A percentile compares a stretch with the other conserved stretches of the same genome.
phyloP scores from a whole-genome alignment of 148 eudicot species.

The Silene conica region DNA sequence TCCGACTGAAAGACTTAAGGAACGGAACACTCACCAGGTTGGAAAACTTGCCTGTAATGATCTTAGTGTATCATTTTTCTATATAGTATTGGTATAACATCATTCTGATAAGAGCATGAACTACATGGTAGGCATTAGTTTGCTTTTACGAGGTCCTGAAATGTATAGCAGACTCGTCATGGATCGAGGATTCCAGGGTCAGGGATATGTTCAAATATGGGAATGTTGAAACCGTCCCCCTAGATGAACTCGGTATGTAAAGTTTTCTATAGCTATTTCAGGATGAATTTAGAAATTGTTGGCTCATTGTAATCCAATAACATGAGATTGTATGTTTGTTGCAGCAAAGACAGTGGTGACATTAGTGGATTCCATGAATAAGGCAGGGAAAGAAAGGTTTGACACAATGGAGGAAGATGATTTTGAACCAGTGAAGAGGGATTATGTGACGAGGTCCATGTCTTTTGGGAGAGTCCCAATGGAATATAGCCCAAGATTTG shows the following conservation, averaged over 20 bases:
- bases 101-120: conserved; percentile 11
- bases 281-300: background rate
- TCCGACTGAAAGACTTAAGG: conserved; percentile 48
- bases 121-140: conserved; percentile 45
- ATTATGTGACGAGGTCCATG: conserved; percentile 28
- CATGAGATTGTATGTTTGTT: background rate
- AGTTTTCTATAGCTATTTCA: background rate
- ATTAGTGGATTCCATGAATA: conserved; percentile 64
- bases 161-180: conserved; percentile 60
- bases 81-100: background rate
- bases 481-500: conserved; percentile 28
- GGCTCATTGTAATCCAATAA: background rate
- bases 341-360: conserved; percentile 43
- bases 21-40: conserved; percentile 68
- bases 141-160: conserved; percentile 60
- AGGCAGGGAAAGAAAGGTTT: conserved; percentile 60
- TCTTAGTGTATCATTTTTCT: background rate
- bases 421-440: conserved; percentile 36
- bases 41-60: background rate
- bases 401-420: conserved; percentile 81
- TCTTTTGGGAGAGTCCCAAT: conserved; percentile 34
- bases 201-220: conserved; percentile 44
- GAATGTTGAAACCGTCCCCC: conserved; percentile 34
- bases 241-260: conserved; percentile 61
- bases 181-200: conserved; percentile 60